A percentile compares a stretch with the other conserved stretches of the same genome.
These are phyloP conservation scores for Barnettozyma botsteinii DNA, from an alignment of 805 yeast species.

Conservation along the genomic window DNA sequence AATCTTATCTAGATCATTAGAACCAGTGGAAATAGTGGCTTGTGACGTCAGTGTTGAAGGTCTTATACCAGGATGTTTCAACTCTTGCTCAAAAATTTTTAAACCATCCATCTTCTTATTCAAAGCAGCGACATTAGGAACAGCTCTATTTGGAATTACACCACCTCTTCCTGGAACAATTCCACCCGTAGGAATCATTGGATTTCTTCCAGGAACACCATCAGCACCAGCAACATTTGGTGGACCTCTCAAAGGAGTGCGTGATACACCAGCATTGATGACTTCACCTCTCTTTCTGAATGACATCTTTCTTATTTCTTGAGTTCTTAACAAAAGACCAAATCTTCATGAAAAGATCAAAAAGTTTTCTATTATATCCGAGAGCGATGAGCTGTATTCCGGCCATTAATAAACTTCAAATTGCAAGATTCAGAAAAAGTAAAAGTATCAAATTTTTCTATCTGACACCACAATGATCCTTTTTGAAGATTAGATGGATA, in stretches of 20 bases:
- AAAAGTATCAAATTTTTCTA: no score
- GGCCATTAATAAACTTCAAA: no score
- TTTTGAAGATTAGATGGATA: no score
- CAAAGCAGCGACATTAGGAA: not conserved
- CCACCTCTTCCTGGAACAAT: slow-evolving; percentile 10
- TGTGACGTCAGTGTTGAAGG: slow-evolving; percentile 73
- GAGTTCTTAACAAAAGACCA: not conserved
- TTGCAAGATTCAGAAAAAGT: no score
- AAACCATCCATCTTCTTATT: slow-evolving; percentile 7
- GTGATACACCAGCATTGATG: slow-evolving; percentile 16
- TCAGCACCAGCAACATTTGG: not conserved
- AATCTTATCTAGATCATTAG: slow-evolving; percentile 65
- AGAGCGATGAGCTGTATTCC: not conserved
- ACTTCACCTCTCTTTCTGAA: slow-evolving; percentile 55
- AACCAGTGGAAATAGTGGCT: slow-evolving; percentile 76
- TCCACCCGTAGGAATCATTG: slow-evolving; percentile 7
- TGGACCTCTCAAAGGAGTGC: slow-evolving; percentile 14
- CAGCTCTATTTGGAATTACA: slow-evolving; percentile 5
- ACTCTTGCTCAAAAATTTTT: slow-evolving; percentile 14
- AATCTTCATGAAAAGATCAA: no score
- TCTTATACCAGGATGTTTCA: slow-evolving; percentile 47
- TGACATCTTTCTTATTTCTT: slow-evolving; percentile 36
- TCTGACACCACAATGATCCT: no score
- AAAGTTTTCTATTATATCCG: no score
- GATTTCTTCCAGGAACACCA: slow-evolving; percentile 17